These are phyloP conservation scores for Sporothrix phasma DNA, from an alignment of 2,329 filamentous ascomycete genomes.

Conservation along the genomic window DNA sequence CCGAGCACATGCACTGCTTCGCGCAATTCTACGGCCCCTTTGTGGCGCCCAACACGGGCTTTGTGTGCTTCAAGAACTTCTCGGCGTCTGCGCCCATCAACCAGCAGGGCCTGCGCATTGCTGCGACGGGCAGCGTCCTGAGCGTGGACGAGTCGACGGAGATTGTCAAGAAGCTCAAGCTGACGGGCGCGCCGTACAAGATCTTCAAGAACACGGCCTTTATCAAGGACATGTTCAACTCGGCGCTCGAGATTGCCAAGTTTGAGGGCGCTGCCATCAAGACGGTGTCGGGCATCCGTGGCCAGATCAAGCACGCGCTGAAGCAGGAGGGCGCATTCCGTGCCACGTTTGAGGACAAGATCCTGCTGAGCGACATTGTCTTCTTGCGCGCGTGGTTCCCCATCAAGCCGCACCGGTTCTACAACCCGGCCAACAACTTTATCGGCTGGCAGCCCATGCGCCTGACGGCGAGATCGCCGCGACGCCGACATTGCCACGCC, in stretches of 20 bases:
- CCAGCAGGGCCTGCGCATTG: constrained; percentile 68
- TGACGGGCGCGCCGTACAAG: constrained; percentile 65
- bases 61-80: constrained; percentile 86
- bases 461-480: constrained; percentile 79
- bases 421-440: constrained; percentile 91
- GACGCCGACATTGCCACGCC: constrained; percentile 68
- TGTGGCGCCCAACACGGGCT: constrained; percentile 90
- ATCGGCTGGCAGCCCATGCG: constrained; percentile 92
- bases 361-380: constrained; percentile 91
- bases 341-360: constrained; percentile 97
- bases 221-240: constrained; percentile 97
- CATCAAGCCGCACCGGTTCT: constrained; percentile 89
- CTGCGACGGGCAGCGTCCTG: constrained; percentile 86
- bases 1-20: constrained; percentile 99
- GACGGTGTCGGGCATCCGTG: constrained; percentile 88
- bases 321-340: constrained; percentile 95
- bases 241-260: constrained; percentile 87
- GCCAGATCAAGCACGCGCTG: constrained; percentile 93
- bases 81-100: constrained; percentile 59
- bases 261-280: constrained; percentile 95
- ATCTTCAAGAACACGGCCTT: constrained; percentile 99
- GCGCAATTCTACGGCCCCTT: constrained; percentile 91
- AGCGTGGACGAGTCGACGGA: constrained; percentile 92
- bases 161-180: constrained; percentile 97
- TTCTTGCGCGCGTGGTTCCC: constrained; percentile 97